These are phyloP conservation scores for Pseudogymnoascus sp. DNA, from an alignment of 2,329 filamentous ascomycete species.

Conservation along the genomic window DNA sequence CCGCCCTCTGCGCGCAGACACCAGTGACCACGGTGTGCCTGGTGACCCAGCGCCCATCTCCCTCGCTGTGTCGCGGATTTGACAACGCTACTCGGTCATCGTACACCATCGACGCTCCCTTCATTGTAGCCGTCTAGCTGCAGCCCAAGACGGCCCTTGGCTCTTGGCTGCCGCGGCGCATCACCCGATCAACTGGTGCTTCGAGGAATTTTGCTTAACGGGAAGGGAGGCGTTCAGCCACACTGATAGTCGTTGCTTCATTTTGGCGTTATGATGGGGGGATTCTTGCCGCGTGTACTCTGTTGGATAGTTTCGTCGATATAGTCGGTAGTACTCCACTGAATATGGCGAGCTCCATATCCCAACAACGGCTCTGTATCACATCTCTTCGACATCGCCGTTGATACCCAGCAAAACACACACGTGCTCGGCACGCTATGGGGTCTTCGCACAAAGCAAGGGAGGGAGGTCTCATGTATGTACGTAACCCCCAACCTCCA, in stretches of 20 bases:
- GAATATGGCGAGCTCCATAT: background rate
- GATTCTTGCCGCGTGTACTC: background rate
- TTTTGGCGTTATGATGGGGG: background rate
- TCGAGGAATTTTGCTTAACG: background rate
- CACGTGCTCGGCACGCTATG: background rate
- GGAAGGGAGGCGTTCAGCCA: background rate
- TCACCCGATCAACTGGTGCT: background rate
- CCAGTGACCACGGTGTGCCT: background rate
- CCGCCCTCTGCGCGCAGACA: background rate
- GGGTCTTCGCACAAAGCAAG: background rate
- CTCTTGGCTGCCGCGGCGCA: background rate
- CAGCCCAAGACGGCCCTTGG: background rate
- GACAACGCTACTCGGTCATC: background rate
- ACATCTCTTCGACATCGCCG: background rate
- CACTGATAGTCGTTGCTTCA: background rate
- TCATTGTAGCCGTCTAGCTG: background rate
- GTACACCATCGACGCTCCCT: background rate
- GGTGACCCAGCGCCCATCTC: background rate
- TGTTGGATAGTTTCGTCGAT: background rate
- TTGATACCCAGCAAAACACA: background rate
- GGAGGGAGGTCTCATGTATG: background rate
- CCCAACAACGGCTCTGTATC: background rate
- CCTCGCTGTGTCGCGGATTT: background rate
- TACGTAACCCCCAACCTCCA: background rate
- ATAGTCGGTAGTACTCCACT: background rate